Evolutionary conservation across 805 yeast species (phyloP).

Genomic region (Komagataella pseudopastoris): DNA sequence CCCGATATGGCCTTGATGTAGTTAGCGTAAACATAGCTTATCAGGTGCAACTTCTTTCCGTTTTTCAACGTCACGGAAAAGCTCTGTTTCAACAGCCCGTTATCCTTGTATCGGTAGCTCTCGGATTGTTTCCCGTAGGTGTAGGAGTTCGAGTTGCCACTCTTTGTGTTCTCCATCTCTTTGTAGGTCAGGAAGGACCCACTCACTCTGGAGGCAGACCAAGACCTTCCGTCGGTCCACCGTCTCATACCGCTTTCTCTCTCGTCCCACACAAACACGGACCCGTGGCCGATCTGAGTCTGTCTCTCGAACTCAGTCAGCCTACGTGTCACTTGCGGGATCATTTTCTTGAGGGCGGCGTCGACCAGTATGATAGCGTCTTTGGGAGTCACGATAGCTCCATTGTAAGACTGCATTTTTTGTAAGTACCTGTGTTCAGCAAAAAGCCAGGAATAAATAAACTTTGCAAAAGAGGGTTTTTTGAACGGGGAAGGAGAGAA

Average conservation of each 20-base stretch:
- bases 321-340: conserved; percentile 48
- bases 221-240: conserved; percentile 68
- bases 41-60: conserved; percentile 44
- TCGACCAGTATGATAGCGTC: conserved; percentile 58
- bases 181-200: conserved; percentile 50
- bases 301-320: conserved; percentile 40
- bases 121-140: not conserved
- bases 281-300: conserved; percentile 37
- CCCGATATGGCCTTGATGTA: conserved; percentile 3
- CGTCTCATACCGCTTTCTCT: conserved; percentile 56
- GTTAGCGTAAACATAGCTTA: conserved; percentile 32
- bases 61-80: conserved; percentile 41
- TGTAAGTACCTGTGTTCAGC: not conserved
- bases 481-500: not conserved
- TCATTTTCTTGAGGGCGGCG: conserved; percentile 35
- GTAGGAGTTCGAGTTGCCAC: not conserved
- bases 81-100: conserved; percentile 54
- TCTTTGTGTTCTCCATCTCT: conserved; percentile 32
- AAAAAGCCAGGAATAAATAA: not conserved
- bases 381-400: conserved; percentile 37
- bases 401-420: conserved; percentile 46
- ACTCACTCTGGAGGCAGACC: conserved; percentile 62
- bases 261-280: conserved; percentile 64
- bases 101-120: conserved; percentile 23
- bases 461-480: not conserved